Conservation (phyloP, 345 rosid species). For the Pseudoturritis turrita region DNA sequence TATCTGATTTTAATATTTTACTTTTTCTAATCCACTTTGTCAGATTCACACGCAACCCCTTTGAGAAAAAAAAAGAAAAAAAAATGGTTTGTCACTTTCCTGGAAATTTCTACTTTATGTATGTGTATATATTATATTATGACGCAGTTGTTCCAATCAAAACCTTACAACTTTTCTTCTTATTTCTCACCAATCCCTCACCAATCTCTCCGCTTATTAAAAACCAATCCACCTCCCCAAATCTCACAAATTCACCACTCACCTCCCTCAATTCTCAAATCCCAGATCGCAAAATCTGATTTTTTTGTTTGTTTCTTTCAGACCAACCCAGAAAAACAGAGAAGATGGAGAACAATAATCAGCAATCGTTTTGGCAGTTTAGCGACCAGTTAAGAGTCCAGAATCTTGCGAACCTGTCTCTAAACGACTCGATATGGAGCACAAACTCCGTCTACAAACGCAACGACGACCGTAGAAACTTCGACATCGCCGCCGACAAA, state of each 20-base stretch:
- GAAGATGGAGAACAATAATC: slow-evolving; percentile 72
- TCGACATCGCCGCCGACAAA: slow-evolving; percentile 47
- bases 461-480: slow-evolving; percentile 66
- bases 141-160: slow-evolving; percentile 29
- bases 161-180: slow-evolving; percentile 12
- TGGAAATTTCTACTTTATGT: slow-evolving; percentile 41
- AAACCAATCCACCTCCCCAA: neutral
- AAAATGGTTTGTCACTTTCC: slow-evolving; percentile 27
- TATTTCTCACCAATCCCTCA: slow-evolving; percentile 8
- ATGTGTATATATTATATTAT: neutral
- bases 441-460: slow-evolving; percentile 43
- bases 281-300: slow-evolving; percentile 17
- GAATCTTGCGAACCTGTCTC: slow-evolving; percentile 68
- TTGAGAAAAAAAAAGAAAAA: neutral
- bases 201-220: neutral
- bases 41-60: slow-evolving; percentile 57
- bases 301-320: no score
- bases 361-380: slow-evolving; percentile 93
- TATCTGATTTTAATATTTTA: neutral
- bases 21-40: slow-evolving; percentile 30
- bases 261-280: neutral
- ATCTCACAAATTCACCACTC: neutral
- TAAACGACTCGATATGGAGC: slow-evolving; percentile 95
- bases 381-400: slow-evolving; percentile 90
- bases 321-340: neutral